Percentiles rank a stretch among this genome's conserved stretches.
Evolutionary conservation across 495 filamentous ascomycete species (phyloP).

Genomic region (Eremomyces bilateralis): DNA sequence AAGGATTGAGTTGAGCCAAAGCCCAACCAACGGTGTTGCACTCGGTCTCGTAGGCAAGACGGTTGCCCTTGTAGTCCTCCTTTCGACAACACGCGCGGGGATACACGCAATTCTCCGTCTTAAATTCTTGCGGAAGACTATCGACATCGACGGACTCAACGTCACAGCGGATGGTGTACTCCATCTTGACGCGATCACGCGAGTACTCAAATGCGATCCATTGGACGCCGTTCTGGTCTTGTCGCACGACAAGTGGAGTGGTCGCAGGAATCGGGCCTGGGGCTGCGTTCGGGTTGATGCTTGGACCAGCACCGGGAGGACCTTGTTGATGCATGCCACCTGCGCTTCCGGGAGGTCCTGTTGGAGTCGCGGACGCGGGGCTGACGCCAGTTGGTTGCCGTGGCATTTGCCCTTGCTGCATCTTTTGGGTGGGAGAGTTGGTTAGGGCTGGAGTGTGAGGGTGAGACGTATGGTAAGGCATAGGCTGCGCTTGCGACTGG

Average conservation of each 20-base stretch:
- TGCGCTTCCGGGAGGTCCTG: slow-evolving; percentile 31
- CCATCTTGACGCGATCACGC: slow-evolving; percentile 94
- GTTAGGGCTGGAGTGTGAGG: slow-evolving; percentile 26
- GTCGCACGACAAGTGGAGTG: slow-evolving; percentile 79
- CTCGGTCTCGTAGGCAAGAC: slow-evolving; percentile 88
- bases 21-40: slow-evolving; percentile 98
- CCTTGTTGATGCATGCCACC: slow-evolving; percentile 24
- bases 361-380: slow-evolving; percentile 20
- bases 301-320: slow-evolving; percentile 17
- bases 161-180: slow-evolving; percentile 95
- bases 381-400: slow-evolving; percentile 32
- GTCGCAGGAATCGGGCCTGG: slow-evolving; percentile 98
- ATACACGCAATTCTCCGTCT: slow-evolving; percentile 95
- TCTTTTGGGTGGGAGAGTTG: slow-evolving; percentile 40
- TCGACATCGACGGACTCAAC: slow-evolving; percentile 93
- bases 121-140: slow-evolving; percentile 66
- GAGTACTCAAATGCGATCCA: slow-evolving; percentile 99
- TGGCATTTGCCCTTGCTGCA: slow-evolving; percentile 33
- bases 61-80: slow-evolving; percentile 87
- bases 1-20: slow-evolving; percentile 75
- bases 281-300: slow-evolving; percentile 66
- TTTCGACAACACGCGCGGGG: slow-evolving; percentile 87
- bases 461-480: slow-evolving; percentile 39
- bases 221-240: slow-evolving; percentile 91
- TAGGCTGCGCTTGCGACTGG: slow-evolving; percentile 32